These are phyloP conservation scores for Solanum rostratum DNA, from an alignment of 257 asterid species.

Conservation along the genomic window DNA sequence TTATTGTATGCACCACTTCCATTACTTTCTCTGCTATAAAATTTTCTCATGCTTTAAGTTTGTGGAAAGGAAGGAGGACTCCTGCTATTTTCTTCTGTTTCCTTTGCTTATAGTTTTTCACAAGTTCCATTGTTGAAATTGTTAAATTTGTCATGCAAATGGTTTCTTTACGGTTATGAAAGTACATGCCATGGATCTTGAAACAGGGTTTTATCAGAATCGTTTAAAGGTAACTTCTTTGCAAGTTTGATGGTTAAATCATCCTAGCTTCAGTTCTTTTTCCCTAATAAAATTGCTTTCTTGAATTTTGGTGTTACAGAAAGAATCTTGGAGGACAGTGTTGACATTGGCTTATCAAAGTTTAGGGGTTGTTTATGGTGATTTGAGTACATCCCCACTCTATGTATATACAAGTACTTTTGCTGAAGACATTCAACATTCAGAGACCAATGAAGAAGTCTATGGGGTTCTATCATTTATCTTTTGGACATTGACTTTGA, in stretches of 20 bases:
- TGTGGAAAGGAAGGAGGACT: neutral
- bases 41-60: neutral
- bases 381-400: constrained; percentile 78
- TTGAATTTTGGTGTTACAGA: constrained; percentile 28
- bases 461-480: constrained; percentile 72
- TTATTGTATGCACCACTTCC: neutral
- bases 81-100: no score
- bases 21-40: neutral
- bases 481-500: constrained; percentile 78
- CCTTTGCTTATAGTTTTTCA: neutral
- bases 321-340: constrained; percentile 72
- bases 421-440: constrained; percentile 70
- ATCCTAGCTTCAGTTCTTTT: neutral
- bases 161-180: constrained; percentile 27
- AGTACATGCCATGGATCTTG: constrained; percentile 57
- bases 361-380: constrained; percentile 90
- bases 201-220: constrained; percentile 41
- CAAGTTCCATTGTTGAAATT: constrained; percentile 12
- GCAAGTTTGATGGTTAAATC: neutral
- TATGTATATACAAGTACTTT: constrained; percentile 80
- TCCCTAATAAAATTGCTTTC: neutral
- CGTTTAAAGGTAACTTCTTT: constrained; percentile 39
- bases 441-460: constrained; percentile 74
- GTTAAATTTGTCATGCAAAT: constrained; percentile 24
- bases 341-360: constrained; percentile 83